phyloP scores from a whole-genome alignment of 2,329 filamentous ascomycete genomes.

The Xylariales sp. region DNA sequence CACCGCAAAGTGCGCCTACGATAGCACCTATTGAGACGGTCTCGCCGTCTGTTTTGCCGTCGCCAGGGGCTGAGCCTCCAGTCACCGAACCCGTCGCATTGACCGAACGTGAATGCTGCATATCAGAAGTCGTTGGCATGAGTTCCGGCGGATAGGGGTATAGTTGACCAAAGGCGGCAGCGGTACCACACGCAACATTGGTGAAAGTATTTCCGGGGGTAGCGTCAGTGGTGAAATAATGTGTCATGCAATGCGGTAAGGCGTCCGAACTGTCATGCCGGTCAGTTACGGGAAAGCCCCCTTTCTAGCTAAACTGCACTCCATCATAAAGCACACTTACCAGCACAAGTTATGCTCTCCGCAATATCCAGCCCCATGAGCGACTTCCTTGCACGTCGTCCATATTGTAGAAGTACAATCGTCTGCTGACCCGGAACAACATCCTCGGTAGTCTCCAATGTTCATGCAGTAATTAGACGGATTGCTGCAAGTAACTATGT shows the following conservation, averaged over 20 bases:
- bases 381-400: conserved; percentile 18
- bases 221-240: conserved; percentile 18
- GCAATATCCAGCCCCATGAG: conserved; percentile 16
- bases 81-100: background rate
- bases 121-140: conserved; percentile 12
- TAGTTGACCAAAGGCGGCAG: conserved; percentile 20
- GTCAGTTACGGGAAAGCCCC: background rate
- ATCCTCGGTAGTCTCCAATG: conserved; percentile 23
- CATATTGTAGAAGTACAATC: conserved; percentile 23
- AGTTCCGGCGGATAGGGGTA: conserved; percentile 22
- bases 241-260: conserved; percentile 21
- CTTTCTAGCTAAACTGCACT: background rate
- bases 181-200: conserved; percentile 20
- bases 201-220: conserved; percentile 19
- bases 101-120: background rate
- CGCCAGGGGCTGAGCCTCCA: conserved; percentile 1
- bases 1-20: conserved; percentile 17
- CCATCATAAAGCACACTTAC: conserved; percentile 14
- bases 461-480: conserved; percentile 22
- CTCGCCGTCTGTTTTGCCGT: background rate
- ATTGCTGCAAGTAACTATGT: conserved; percentile 23
- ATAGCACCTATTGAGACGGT: conserved; percentile 16
- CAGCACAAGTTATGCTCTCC: conserved; percentile 24
- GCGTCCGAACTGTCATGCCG: conserved; percentile 12
- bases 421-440: conserved; percentile 16